phyloP scores from a whole-genome alignment of 495 filamentous ascomycete genomes.

The Penicillium coprophilum region DNA sequence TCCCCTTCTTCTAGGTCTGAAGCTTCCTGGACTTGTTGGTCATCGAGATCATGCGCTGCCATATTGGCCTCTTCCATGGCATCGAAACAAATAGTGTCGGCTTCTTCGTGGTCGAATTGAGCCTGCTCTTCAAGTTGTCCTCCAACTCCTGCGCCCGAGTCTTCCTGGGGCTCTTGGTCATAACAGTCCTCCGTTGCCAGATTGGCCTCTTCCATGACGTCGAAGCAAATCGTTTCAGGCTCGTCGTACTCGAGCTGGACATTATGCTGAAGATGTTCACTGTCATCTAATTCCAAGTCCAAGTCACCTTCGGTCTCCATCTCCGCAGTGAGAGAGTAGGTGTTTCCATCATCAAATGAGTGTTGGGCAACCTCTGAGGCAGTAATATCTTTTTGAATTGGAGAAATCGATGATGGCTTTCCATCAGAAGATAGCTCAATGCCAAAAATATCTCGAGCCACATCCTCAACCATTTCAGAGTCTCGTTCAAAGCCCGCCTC shows the following conservation, averaged over 20 bases:
- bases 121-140: slow-evolving; percentile 12
- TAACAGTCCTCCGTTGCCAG: slow-evolving; percentile 9
- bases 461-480: slow-evolving; percentile 28
- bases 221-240: slow-evolving; percentile 27
- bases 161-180: neutral
- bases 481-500: slow-evolving; percentile 16
- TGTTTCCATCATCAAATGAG: slow-evolving; percentile 14
- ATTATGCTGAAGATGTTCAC: slow-evolving; percentile 3
- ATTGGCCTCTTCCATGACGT: slow-evolving; percentile 24
- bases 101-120: slow-evolving; percentile 22
- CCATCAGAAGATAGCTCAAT: slow-evolving; percentile 23
- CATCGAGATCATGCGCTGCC: slow-evolving; percentile 6
- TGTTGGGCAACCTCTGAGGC: slow-evolving; percentile 8
- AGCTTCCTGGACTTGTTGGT: neutral
- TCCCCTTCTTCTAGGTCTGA: slow-evolving; percentile 1
- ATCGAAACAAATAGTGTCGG: slow-evolving; percentile 24
- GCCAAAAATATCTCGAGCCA: slow-evolving; percentile 30
- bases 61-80: slow-evolving; percentile 25
- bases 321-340: neutral
- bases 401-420: slow-evolving; percentile 13
- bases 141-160: neutral
- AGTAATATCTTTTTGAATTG: neutral
- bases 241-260: slow-evolving; percentile 25
- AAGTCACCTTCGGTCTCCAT: neutral
- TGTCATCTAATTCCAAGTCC: neutral